A percentile compares a stretch with the other conserved stretches of the same genome.
phyloP scores from a whole-genome alignment of 2,329 filamentous ascomycete species.

The Fusarium pseudonygamai region DNA sequence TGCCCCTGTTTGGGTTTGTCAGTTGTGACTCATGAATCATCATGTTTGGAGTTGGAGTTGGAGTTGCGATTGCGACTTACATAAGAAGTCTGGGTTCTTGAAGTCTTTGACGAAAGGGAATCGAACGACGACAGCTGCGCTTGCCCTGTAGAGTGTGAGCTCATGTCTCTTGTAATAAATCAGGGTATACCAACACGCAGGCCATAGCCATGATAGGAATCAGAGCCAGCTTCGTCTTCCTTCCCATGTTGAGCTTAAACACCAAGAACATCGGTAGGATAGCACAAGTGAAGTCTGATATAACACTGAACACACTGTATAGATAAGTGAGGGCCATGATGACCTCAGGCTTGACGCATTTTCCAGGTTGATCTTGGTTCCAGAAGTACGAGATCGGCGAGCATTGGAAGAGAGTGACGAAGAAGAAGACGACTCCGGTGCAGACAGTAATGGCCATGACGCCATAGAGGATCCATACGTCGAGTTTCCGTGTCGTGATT shows the following conservation, averaged over 20 bases:
- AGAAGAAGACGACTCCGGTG: conserved; percentile 53
- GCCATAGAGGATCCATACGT: conserved; percentile 50
- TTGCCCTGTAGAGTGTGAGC: conserved; percentile 50
- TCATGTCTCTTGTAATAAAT: background rate
- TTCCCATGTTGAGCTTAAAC: conserved; percentile 64
- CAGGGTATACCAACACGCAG: conserved; percentile 53
- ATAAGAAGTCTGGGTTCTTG: conserved; percentile 54
- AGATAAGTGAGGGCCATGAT: conserved; percentile 63
- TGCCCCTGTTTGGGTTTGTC: conserved; percentile 40
- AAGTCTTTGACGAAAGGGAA: conserved; percentile 52
- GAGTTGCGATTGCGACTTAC: conserved; percentile 45
- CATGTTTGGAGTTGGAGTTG: background rate
- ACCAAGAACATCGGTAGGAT: conserved; percentile 64
- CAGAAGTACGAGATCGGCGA: conserved; percentile 53
- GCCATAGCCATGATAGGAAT: conserved; percentile 65
- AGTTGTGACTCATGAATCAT: background rate
- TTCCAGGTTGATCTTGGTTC: conserved; percentile 47
- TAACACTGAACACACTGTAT: conserved; percentile 60
- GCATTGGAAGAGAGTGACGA: conserved; percentile 54
- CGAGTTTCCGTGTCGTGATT: conserved; percentile 47
- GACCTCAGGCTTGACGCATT: conserved; percentile 52
- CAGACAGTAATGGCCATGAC: conserved; percentile 49
- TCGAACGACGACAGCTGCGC: conserved; percentile 54
- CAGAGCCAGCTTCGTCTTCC: conserved; percentile 60
- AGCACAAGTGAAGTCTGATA: conserved; percentile 62